phyloP scores from a whole-genome alignment of 257 asterid species.

The Thymus quinquecostatus region DNA sequence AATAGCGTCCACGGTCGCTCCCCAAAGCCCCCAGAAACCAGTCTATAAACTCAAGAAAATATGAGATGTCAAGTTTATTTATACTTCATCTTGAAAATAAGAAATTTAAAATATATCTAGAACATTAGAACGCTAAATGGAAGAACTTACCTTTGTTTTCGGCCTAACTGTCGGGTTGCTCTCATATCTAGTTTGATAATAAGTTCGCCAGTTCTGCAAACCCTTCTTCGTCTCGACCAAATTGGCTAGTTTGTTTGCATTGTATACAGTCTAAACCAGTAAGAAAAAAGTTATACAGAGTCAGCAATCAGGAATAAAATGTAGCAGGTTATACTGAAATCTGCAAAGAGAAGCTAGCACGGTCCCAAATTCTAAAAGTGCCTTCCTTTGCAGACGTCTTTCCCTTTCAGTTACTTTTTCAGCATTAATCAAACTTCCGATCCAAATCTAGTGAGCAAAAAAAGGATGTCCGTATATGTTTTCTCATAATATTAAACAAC shows the following conservation, averaged over 20 bases:
- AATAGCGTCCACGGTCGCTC: conserved; percentile 81
- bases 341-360: conserved; percentile 3
- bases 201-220: conserved; percentile 75
- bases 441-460: conserved; percentile 3
- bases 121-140: background rate
- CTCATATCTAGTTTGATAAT: conserved; percentile 81
- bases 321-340: conserved; percentile 16
- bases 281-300: conserved; percentile 20
- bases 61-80: conserved; percentile 33
- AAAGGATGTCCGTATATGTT: background rate
- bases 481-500: background rate
- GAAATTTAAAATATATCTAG: background rate
- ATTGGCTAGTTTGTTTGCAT: conserved; percentile 71
- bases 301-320: conserved; percentile 14
- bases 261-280: conserved; percentile 67
- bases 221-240: conserved; percentile 77
- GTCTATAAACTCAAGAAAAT: conserved; percentile 57
- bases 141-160: conserved; percentile 67
- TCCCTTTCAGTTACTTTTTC: background rate
- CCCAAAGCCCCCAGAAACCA: conserved; percentile 94
- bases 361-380: background rate
- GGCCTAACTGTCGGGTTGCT: conserved; percentile 76
- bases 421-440: conserved; percentile 6
- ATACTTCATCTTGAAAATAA: background rate
- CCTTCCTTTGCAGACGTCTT: background rate